Evolutionary conservation across 2,329 filamentous ascomycete genomes (phyloP).

Genomic region (Chaetomiaceae sp.): DNA sequence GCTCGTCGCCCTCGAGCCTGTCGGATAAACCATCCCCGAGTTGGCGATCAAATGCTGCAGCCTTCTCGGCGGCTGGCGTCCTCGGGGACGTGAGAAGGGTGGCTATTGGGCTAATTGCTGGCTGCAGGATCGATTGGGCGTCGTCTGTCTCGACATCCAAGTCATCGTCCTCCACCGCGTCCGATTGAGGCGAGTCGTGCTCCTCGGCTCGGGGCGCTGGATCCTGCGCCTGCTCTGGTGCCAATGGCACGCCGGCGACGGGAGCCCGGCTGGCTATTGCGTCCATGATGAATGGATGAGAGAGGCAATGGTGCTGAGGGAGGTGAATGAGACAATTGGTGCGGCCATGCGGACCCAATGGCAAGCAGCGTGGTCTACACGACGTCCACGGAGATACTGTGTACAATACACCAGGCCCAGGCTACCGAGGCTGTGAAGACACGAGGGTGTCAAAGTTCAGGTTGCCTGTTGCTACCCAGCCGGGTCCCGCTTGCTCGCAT

Average conservation of each 20-base stretch:
- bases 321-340: background rate
- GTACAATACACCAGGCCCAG: too few relatives aligned
- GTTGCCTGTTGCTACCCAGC: background rate
- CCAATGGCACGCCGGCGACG: background rate
- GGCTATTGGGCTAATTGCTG: slow-evolving; percentile 50
- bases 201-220: slow-evolving; percentile 9
- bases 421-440: too few relatives aligned
- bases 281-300: background rate
- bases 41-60: slow-evolving; percentile 44
- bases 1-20: slow-evolving; percentile 3
- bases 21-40: slow-evolving; percentile 32
- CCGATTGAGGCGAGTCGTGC: slow-evolving; percentile 6
- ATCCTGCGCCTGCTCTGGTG: slow-evolving; percentile 14
- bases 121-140: slow-evolving; percentile 54
- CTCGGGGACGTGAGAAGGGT: slow-evolving; percentile 48
- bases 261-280: background rate
- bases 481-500: background rate
- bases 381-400: too few relatives aligned
- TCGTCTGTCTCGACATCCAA: slow-evolving; percentile 46
- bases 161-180: slow-evolving; percentile 30
- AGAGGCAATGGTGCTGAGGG: too few relatives aligned
- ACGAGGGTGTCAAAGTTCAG: too few relatives aligned
- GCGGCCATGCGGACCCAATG: background rate
- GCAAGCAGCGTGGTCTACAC: too few relatives aligned
- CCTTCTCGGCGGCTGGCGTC: slow-evolving; percentile 54